phyloP scores from a whole-genome alignment of 2,329 filamentous ascomycete genomes.

The Domatiomyces globalis region DNA sequence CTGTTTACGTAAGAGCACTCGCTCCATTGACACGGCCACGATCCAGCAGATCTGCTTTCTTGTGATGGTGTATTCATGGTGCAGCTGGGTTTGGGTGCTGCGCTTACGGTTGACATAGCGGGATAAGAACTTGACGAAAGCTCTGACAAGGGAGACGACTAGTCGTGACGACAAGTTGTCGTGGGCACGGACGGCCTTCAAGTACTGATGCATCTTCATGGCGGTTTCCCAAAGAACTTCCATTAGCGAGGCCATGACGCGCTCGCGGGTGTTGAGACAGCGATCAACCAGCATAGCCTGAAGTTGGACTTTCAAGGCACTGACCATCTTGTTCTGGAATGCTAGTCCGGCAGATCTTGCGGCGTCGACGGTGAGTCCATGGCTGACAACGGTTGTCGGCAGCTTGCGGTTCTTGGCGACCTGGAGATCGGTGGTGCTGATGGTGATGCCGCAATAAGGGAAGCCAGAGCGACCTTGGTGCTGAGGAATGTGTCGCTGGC shows the following conservation, averaged over 20 bases:
- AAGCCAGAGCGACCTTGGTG: slow-evolving; percentile 42
- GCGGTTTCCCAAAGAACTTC: slow-evolving; percentile 65
- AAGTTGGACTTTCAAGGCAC: slow-evolving; percentile 67
- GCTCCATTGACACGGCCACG: slow-evolving; percentile 54
- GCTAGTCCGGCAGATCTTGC: slow-evolving; percentile 57
- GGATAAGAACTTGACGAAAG: slow-evolving; percentile 33
- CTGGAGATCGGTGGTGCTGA: slow-evolving; percentile 61
- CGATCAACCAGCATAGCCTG: slow-evolving; percentile 75
- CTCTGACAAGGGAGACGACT: slow-evolving; percentile 51
- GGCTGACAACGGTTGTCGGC: slow-evolving; percentile 40
- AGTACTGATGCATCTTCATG: slow-evolving; percentile 53
- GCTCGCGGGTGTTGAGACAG: slow-evolving; percentile 54
- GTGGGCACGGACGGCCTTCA: slow-evolving; percentile 41
- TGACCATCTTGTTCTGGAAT: slow-evolving; percentile 65
- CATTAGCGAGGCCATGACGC: slow-evolving; percentile 60
- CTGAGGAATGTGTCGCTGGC: slow-evolving; percentile 39
- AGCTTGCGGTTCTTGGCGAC: slow-evolving; percentile 56
- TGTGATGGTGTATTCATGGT: slow-evolving; percentile 46
- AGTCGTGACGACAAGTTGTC: slow-evolving; percentile 46
- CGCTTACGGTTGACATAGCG: slow-evolving; percentile 13
- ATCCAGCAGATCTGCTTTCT: slow-evolving; percentile 50
- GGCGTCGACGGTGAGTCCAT: slow-evolving; percentile 67
- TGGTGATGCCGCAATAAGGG: slow-evolving; percentile 73
- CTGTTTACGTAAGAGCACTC: slow-evolving; percentile 57
- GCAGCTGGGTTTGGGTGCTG: slow-evolving; percentile 47